Evolutionary conservation across 2,329 filamentous ascomycete species (phyloP).

Genomic region (Hymenoscyphus fraxineus): DNA sequence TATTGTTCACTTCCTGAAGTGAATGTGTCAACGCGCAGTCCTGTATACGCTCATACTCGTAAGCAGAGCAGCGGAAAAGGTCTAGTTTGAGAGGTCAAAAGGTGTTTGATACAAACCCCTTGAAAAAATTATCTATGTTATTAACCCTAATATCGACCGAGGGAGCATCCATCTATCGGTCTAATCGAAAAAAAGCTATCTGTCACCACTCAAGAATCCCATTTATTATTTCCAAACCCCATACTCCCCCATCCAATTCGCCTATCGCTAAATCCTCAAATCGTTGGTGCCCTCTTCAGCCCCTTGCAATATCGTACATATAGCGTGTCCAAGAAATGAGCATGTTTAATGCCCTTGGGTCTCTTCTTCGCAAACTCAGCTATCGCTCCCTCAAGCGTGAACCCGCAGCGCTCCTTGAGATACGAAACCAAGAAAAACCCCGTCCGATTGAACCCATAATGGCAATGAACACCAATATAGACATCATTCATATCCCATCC

Average conservation of each 20-base stretch:
- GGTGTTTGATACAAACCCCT: not conserved
- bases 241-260: not conserved
- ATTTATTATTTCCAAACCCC: not conserved
- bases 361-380: constrained; percentile 69
- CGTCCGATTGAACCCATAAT: constrained; percentile 93
- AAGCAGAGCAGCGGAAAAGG: not conserved
- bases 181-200: not conserved
- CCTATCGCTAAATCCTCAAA: constrained; percentile 17
- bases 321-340: constrained; percentile 80
- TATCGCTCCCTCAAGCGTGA: constrained; percentile 70
- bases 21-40: not conserved
- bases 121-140: not conserved
- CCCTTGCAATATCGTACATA: constrained; percentile 67
- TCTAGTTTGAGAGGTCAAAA: not conserved
- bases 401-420: constrained; percentile 76
- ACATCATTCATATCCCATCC: constrained; percentile 37
- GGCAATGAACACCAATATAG: constrained; percentile 82
- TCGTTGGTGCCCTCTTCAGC: constrained; percentile 31
- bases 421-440: constrained; percentile 90
- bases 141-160: not conserved
- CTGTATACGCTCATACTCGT: not conserved
- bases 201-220: not conserved
- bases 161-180: not conserved
- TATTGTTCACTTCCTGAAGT: not conserved
- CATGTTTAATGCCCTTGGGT: constrained; percentile 82